phyloP scores from a whole-genome alignment of 208 protist genomes.

The Leishmania aethiopica region DNA sequence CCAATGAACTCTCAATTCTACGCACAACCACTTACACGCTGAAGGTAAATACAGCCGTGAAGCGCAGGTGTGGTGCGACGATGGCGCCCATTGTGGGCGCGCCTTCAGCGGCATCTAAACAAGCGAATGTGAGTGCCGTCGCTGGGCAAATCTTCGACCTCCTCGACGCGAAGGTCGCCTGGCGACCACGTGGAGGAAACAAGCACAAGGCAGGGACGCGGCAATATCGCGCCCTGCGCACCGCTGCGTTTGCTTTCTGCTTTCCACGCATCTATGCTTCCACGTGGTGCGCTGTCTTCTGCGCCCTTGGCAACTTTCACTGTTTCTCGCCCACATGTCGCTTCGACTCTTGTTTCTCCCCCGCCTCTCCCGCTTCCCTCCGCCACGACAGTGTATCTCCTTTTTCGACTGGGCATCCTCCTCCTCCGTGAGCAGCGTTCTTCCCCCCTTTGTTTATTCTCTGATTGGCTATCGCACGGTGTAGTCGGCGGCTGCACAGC shows the following conservation, averaged over 20 bases:
- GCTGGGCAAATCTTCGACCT: not conserved
- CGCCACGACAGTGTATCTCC: not conserved
- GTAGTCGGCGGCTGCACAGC: not conserved
- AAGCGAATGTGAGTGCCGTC: not conserved
- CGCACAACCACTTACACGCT: not conserved
- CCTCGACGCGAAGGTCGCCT: not conserved
- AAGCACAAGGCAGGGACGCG: not conserved
- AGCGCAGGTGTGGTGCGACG: not conserved
- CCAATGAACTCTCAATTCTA: no score
- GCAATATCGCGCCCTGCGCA: not conserved
- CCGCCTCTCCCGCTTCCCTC: not conserved
- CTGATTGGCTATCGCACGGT: not conserved
- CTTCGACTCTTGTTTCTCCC: not conserved
- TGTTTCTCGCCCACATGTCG: not conserved
- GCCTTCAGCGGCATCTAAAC: not conserved
- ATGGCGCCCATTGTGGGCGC: not conserved
- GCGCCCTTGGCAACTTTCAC: not conserved
- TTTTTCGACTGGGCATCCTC: not conserved
- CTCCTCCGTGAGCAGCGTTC: not conserved
- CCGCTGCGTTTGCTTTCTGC: not conserved
- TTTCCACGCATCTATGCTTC: not conserved
- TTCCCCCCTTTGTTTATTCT: no score
- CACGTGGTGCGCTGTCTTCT: not conserved
- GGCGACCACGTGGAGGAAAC: not conserved
- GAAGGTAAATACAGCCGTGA: not conserved